A percentile compares a stretch with the other conserved stretches of the same genome.
Evolutionary conservation across 148 eudicot species (phyloP).

Genomic region (Arctostaphylos glauca): DNA sequence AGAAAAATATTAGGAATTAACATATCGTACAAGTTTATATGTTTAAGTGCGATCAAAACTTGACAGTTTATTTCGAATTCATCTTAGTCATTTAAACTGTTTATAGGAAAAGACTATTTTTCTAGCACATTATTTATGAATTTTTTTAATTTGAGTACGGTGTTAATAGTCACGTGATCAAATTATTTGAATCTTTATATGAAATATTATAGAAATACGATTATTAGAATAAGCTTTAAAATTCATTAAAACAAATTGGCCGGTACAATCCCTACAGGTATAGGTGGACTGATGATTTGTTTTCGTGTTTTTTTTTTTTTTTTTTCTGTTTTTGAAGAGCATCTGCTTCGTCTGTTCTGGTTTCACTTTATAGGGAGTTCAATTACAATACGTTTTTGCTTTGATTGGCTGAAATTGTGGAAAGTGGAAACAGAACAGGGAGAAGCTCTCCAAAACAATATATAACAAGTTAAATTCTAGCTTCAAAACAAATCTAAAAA

Average conservation of each 20-base stretch:
- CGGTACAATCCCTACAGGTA: background rate
- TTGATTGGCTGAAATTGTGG: background rate
- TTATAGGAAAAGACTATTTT: too few species aligned
- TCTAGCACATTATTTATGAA: too few species aligned
- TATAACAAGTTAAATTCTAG: too few species aligned
- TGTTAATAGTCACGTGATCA: background rate
- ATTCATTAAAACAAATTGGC: background rate
- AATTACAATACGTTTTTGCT: conserved; percentile 3
- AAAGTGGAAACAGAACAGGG: background rate
- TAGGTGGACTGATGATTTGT: background rate
- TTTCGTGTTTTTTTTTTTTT: background rate
- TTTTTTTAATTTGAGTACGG: background rate
- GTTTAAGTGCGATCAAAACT: too few species aligned
- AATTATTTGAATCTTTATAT: background rate
- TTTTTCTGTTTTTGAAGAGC: background rate
- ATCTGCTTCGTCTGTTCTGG: background rate
- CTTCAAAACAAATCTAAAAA: too few species aligned
- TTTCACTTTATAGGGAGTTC: background rate
- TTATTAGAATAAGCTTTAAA: too few species aligned
- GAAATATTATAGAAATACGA: too few species aligned
- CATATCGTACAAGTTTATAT: too few species aligned
- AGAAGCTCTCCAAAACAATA: background rate
- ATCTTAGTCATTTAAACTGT: background rate
- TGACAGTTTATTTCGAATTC: background rate
- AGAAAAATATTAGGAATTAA: too few species aligned